Percentiles rank a stretch among this genome's conserved stretches.
phyloP scores from a whole-genome alignment of 164 flowering plant species.

The Aristolochia contorta region DNA sequence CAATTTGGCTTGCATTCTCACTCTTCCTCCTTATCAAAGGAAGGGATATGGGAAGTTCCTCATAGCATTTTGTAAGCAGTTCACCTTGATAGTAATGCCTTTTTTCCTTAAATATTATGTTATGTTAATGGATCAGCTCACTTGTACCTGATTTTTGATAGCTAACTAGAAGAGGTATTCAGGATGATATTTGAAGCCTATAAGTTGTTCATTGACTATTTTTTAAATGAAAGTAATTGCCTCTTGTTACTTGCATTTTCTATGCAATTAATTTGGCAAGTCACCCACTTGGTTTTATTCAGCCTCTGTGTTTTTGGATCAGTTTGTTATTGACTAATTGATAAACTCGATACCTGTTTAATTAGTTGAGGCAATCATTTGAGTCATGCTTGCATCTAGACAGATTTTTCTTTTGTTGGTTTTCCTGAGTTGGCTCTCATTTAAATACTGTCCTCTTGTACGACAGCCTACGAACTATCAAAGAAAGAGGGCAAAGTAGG shows the following conservation, averaged over 20 bases:
- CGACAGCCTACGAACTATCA: conserved; percentile 84
- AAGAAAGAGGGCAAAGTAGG: conserved; percentile 97
- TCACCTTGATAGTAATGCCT: neutral
- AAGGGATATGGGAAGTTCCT: conserved; percentile 98
- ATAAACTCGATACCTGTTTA: no score
- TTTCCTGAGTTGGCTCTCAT: neutral
- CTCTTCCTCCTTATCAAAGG: conserved; percentile 98
- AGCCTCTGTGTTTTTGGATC: no score
- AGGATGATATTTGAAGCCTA: no score
- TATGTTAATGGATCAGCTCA: neutral
- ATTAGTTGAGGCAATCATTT: no score
- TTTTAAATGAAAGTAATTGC: no score
- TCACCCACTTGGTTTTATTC: no score
- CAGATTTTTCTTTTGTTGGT: neutral
- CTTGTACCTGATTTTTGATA: no score
- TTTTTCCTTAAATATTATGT: neutral
- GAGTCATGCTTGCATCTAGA: neutral
- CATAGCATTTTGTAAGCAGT: conserved; percentile 87
- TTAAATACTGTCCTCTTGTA: conserved; percentile 1
- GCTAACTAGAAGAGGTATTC: no score
- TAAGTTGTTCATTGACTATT: no score
- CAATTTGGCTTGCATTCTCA: conserved; percentile 94
- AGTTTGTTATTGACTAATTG: no score
- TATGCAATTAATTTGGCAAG: no score
- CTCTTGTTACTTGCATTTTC: no score